Evolutionary conservation across 2,329 filamentous ascomycete species (phyloP).

Genomic region (Chrysosporium queenslandicum): DNA sequence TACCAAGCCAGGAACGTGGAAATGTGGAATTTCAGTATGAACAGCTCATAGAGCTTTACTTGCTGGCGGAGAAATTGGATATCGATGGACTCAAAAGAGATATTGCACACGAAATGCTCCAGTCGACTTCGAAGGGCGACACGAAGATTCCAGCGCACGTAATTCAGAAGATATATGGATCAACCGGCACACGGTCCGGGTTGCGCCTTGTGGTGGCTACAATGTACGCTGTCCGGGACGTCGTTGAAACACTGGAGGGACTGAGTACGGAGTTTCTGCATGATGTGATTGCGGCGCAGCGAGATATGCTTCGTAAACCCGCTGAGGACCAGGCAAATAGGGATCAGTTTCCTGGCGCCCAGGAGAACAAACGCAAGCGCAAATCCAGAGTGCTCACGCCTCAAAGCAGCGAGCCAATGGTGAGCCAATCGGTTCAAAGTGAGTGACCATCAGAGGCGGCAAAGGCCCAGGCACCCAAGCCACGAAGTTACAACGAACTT

Average conservation of each 20-base stretch:
- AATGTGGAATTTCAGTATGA: background rate
- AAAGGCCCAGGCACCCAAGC: background rate
- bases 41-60: conserved; percentile 3
- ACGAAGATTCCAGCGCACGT: background rate
- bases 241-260: background rate
- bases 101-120: background rate
- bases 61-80: conserved; percentile 5
- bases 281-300: background rate
- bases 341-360: background rate
- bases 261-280: background rate
- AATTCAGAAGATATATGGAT: background rate
- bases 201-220: background rate
- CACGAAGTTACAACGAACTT: background rate
- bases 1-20: background rate
- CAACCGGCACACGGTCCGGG: background rate
- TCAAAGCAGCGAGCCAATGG: background rate
- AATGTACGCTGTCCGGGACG: background rate
- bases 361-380: background rate
- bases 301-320: background rate
- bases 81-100: background rate
- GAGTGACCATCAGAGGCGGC: background rate
- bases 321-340: background rate
- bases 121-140: background rate
- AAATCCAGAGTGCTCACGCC: background rate
- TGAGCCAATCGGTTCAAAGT: background rate